Conservation (phyloP, 805 yeast genomes). For the Schizosaccharomyces pombe region DNA sequence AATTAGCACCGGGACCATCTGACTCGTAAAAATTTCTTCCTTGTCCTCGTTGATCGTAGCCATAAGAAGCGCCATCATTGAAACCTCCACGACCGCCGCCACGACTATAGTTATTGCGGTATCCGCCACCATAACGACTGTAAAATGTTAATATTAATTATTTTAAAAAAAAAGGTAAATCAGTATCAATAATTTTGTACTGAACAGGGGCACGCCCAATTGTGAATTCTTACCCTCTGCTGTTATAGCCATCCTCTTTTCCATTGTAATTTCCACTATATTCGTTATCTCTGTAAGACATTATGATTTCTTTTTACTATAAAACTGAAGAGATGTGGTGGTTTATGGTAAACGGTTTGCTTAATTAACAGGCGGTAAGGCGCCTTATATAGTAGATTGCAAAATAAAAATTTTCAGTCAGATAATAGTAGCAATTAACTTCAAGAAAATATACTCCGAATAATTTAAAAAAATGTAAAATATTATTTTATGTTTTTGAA, state of each 20-base stretch:
- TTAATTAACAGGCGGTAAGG: neutral
- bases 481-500: too few relatives aligned
- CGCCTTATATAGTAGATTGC: neutral
- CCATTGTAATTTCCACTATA: neutral
- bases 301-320: neutral
- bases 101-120: neutral
- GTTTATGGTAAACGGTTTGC: neutral
- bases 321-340: too few relatives aligned
- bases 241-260: neutral
- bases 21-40: constrained; percentile 17
- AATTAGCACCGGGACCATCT: constrained; percentile 27
- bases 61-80: constrained; percentile 17
- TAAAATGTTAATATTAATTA: neutral
- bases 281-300: neutral
- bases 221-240: neutral
- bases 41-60: constrained; percentile 16
- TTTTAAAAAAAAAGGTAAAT: neutral
- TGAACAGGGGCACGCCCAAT: too few relatives aligned
- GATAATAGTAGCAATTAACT: too few relatives aligned
- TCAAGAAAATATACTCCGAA: too few relatives aligned
- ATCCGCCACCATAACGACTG: neutral
- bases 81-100: constrained; percentile 8
- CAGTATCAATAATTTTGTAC: too few relatives aligned
- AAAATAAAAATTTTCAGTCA: too few relatives aligned
- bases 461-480: too few relatives aligned